Evolutionary conservation across 805 yeast genomes (phyloP), one percentile per base, ranked within the genome.

Genomic region (Sugiyamaella smithiae): DNA sequence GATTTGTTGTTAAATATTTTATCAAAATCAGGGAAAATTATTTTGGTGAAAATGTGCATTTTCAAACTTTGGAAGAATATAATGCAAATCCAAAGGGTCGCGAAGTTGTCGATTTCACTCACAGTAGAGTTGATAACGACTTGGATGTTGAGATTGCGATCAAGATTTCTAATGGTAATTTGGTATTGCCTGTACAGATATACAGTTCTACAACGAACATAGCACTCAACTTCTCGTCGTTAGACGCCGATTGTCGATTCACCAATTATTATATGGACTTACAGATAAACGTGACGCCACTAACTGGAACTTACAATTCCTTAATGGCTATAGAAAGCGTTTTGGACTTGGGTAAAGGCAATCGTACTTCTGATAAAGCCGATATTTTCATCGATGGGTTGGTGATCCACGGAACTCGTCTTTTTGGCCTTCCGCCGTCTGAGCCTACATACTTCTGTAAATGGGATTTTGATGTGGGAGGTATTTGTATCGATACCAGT

Each of bases 251-350:
- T 62, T 71, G 88, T n/a, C 71, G 98, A 48, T 85, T 88, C 66
- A 84, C 91, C 14, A 86, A 88, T 58, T 93, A 85, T 65, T 93
- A 91, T 61, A 90, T 93, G 97, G 69, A 91, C 61, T 63, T 91
- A 52, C 91, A 88, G 59, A 85, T 84, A 1, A 81, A 86, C 55
- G 71, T 82, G 33, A 73, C 85, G 9, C 88, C 90, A 0, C 63
- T 82, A 2, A 63, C 60, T 4, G 79, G 78, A 0, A 57, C 61
- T 28, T 38, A 59, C 5, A 44, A 57, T 9, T 31, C 31, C 19
- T 44, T 41, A 2, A 24, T 53, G 26, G 41, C 48, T 16, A 45
- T 52, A n/a, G 55, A 49, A 4, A 40, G 44, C 3, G 43, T 57
- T 2, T 40, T 58, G 5, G 57, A 52, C 12, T 19, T 54, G 12